phyloP scores from a whole-genome alignment of 768 basidiomycete genomes.

The Aureoboletus auriporus region DNA sequence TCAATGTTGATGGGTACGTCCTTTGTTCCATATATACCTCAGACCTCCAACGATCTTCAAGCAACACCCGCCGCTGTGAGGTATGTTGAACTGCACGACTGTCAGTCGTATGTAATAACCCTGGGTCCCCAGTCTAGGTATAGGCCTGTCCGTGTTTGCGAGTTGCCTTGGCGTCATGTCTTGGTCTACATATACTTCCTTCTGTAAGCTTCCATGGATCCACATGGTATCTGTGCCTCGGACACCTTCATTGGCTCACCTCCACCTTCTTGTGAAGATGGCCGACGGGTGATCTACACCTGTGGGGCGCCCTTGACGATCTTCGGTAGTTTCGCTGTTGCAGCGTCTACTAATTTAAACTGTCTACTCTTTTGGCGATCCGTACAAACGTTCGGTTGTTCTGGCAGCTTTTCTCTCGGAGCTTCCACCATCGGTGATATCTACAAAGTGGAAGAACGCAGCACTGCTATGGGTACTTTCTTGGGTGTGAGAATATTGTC shows the following conservation, averaged over 20 bases:
- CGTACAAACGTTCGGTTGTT: conserved; percentile 64
- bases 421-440: conserved; percentile 64
- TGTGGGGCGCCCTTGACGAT: conserved; percentile 54
- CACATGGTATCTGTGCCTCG: background rate
- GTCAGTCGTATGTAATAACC: background rate
- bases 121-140: conserved; percentile 36
- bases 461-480: conserved; percentile 57
- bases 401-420: conserved; percentile 51
- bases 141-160: conserved; percentile 49
- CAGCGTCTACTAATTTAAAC: conserved; percentile 38
- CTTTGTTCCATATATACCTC: conserved; percentile 73
- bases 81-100: conserved; percentile 24
- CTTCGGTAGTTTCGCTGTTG: conserved; percentile 58
- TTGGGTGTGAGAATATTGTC: conserved; percentile 38
- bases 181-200: conserved; percentile 50
- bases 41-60: conserved; percentile 62
- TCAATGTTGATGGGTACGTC: conserved; percentile 65
- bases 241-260: background rate
- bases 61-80: conserved; percentile 58
- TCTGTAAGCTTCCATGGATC: conserved; percentile 45
- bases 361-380: conserved; percentile 59
- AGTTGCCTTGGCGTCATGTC: conserved; percentile 45
- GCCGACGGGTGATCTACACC: conserved; percentile 59
- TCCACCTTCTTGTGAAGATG: conserved; percentile 41
- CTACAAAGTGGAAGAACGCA: conserved; percentile 58